Conservation (phyloP, 1,139 yeast genomes). For the Pneumocystis canis region DNA sequence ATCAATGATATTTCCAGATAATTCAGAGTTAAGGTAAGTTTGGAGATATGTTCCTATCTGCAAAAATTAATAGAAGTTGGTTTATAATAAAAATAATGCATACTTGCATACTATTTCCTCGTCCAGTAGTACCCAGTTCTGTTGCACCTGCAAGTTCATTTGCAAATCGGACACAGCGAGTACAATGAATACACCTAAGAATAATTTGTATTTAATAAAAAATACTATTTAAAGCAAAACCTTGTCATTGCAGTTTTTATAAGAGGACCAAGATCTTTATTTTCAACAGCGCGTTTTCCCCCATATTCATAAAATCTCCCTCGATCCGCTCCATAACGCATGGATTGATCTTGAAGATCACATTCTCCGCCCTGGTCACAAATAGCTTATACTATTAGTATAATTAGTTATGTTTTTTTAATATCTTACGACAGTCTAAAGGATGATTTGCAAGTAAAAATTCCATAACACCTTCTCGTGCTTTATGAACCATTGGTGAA, state of each 20-base stretch:
- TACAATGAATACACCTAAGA: conserved; percentile 61
- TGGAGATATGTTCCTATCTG: conserved; percentile 71
- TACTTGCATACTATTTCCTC: conserved; percentile 75
- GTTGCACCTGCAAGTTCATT: conserved; percentile 91
- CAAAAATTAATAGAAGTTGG: neutral
- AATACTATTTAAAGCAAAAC: conserved; percentile 7
- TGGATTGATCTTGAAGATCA: conserved; percentile 77
- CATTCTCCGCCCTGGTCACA: conserved; percentile 95
- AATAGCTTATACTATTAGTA: conserved; percentile 30
- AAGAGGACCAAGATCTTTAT: conserved; percentile 80
- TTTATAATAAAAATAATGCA: neutral
- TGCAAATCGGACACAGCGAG: conserved; percentile 80
- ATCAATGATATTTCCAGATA: conserved; percentile 79
- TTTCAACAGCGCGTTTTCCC: conserved; percentile 83
- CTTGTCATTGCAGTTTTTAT: conserved; percentile 86
- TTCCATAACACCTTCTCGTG: conserved; percentile 84
- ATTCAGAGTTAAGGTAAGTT: conserved; percentile 69
- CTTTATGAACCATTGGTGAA: conserved; percentile 65
- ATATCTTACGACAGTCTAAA: conserved; percentile 47
- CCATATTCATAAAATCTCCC: conserved; percentile 69
- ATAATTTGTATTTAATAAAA: neutral
- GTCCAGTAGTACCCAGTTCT: conserved; percentile 75
- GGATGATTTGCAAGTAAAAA: conserved; percentile 83
- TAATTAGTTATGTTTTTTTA: neutral
- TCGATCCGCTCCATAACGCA: conserved; percentile 73